Base-by-base conservation (phyloP, 2,329 filamentous ascomycete genomes). In the Teratosphaeria viscida region DNA sequence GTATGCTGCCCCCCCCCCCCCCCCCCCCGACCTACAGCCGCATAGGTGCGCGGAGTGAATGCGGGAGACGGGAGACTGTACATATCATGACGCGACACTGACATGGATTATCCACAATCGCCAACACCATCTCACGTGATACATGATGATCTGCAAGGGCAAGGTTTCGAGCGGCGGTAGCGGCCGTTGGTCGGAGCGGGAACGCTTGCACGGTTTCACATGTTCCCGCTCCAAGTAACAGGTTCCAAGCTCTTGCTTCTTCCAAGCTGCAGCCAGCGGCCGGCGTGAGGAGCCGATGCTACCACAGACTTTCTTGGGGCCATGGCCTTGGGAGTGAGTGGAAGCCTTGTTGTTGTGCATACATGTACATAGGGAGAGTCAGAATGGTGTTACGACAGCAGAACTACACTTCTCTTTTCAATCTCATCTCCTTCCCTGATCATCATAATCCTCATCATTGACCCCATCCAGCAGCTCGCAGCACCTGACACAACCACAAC, bases 261-360 rank as follows among this genome's bases (percentile, higher is more conserved):
- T 23, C 23, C 23, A 23, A 23, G 1, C 23, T 43, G 35, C 32
- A 16, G 35, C 19, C 14, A n/a, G 19, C 54, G 54, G 54, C 19
- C 54, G 54, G 54, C 54, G 52, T 55, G 58, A 60, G 59, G 59
- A 60, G 59, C 59, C 59, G 59, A 60, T 62, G 56, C 16, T 23
- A 49, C 16, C n/a, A 49, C 43, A 19, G 43, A 49, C 16, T 19
- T 23, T 23, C 43, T 49, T 16, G n/a, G 19, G 16, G 19, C n/a
- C 43, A 49, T 49, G 6, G 16, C 43, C 19, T 12, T 49, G 43
- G 43, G n/a, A 8, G 43, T 23, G 16, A 10, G 5, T 32, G 2
- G 29, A 2, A 32, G 29, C 29, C 23, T 23, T 23, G 23, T 23
- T 1, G 19, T 19, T 49, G 43, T n/a, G n/a, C 37, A 14, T 23